Percentiles rank a stretch among this genome's conserved stretches.
phyloP scores from a whole-genome alignment of 441 rosid genomes.

The Euphorbia celastroides region DNA sequence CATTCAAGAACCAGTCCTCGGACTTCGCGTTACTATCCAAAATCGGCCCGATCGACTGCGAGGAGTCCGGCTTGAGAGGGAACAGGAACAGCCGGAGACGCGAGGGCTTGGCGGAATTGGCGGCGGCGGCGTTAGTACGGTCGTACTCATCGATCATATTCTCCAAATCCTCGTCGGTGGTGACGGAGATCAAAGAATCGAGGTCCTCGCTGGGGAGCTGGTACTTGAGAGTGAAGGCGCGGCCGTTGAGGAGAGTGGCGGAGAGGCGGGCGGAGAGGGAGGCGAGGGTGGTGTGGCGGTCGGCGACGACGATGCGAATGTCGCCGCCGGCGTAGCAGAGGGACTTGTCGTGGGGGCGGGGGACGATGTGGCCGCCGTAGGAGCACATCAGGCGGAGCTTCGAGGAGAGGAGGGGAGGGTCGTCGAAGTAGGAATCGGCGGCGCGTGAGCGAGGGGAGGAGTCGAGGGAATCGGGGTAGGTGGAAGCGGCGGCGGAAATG shows the following conservation, averaged over 20 bases:
- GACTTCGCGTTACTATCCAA: slow-evolving; percentile 56
- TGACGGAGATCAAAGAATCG: slow-evolving; percentile 83
- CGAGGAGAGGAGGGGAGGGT: slow-evolving; percentile 41
- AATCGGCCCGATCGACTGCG: slow-evolving; percentile 70
- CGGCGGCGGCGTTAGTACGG: slow-evolving; percentile 38
- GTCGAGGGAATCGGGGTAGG: slow-evolving; percentile 56
- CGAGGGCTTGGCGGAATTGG: slow-evolving; percentile 39
- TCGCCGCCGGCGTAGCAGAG: slow-evolving; percentile 92
- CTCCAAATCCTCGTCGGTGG: slow-evolving; percentile 90
- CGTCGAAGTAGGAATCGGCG: slow-evolving; percentile 65
- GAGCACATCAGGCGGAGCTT: slow-evolving; percentile 97
- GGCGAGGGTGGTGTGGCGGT: slow-evolving; percentile 55
- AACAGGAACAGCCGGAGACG: slow-evolving; percentile 74
- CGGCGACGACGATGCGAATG: slow-evolving; percentile 82
- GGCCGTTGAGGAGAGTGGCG: slow-evolving; percentile 49
- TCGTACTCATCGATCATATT: slow-evolving; percentile 96
- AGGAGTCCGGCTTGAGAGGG: slow-evolving; percentile 57
- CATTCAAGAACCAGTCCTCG: slow-evolving; percentile 88
- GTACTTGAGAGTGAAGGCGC: slow-evolving; percentile 72
- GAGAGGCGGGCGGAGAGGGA: slow-evolving; percentile 59
- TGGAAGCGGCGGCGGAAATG: slow-evolving; percentile 15
- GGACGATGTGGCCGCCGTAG: slow-evolving; percentile 89
- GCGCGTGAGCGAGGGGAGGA: slow-evolving; percentile 84
- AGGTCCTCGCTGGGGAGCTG: slow-evolving; percentile 93
- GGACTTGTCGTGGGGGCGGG: slow-evolving; percentile 90